Base-by-base conservation (phyloP, 2,329 filamentous ascomycete species). In the Byssothecium circinans region DNA sequence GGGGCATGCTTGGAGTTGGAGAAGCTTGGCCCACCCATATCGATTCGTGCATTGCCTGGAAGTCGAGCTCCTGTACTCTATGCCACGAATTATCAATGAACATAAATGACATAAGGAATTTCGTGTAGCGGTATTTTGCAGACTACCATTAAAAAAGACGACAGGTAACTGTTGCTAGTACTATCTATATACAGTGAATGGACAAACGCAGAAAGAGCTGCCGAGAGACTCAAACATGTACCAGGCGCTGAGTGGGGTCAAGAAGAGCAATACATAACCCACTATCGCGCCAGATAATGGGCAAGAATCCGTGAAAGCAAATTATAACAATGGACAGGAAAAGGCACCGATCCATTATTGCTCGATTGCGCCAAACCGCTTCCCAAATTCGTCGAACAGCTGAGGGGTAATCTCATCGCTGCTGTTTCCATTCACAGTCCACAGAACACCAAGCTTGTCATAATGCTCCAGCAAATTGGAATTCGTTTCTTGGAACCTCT, bases 381-480 rank as follows among this genome's bases (percentile, higher is more conserved):
- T 82, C 74, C 89, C 85, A 69, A 99, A 89, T 73, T 96, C 91
- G 8, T 78, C 74, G 64, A 90, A 88, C 22, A 99, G 78, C 75
- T 91, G 85, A n/a, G 94, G 94, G 44, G 82, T 91, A 60, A 99
- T 99, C 74, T 97, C 94, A 66, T 99, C 89, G 65, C 91, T 96
- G 69, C 85, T 92, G 73, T 91, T 83, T 18, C 94, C 94, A 59
- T 89, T 79, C 3, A 96, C 90, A 52, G 89, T 89, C 82, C 88
- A 90, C 30, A 99, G 74, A 11, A 96, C 85, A 8, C 89, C 90
- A 68, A 87, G 87, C 55, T 82, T 81, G 41, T 89, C 87, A 66
- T 99, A 99, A 73, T 96, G 89, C 58, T 95, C 88, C 15, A 99
- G 77, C 36, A 99, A 75, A 14, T 89, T 88, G 69, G 85, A 80